phyloP scores from a whole-genome alignment of 2,329 filamentous ascomycete species.

The Orbilia brochopaga region DNA sequence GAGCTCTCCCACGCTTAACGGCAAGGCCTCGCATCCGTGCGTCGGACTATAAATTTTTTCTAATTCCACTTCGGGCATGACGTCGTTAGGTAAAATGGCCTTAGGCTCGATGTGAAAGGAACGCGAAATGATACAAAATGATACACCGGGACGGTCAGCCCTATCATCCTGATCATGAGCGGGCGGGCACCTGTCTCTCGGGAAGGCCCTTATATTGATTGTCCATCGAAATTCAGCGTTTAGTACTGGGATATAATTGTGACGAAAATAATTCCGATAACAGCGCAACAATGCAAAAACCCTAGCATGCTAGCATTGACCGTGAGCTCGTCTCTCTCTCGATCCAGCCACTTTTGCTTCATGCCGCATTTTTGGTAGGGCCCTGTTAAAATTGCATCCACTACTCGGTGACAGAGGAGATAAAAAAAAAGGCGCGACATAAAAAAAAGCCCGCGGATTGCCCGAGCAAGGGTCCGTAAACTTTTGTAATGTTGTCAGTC shows the following conservation, averaged over 20 bases:
- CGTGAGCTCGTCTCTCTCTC: not conserved
- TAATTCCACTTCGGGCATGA: not conserved
- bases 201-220: not conserved
- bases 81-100: not conserved
- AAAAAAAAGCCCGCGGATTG: not conserved
- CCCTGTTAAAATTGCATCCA: not conserved
- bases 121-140: not conserved
- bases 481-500: not conserved
- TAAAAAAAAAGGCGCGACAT: not conserved
- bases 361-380: not conserved
- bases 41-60: not conserved
- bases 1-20: not conserved
- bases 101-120: not conserved
- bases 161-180: constrained; percentile 1
- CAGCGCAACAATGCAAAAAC: not conserved
- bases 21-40: not conserved
- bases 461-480: not conserved
- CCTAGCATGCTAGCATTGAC: no score
- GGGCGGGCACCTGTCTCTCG: not conserved
- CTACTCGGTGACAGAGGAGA: not conserved
- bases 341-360: not conserved
- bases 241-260: not conserved
- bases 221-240: not conserved
- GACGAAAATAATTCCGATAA: not conserved
- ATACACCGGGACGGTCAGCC: not conserved